Base-by-base conservation (phyloP, 208 protist genomes). In the Porcisia hertigi region DNA sequence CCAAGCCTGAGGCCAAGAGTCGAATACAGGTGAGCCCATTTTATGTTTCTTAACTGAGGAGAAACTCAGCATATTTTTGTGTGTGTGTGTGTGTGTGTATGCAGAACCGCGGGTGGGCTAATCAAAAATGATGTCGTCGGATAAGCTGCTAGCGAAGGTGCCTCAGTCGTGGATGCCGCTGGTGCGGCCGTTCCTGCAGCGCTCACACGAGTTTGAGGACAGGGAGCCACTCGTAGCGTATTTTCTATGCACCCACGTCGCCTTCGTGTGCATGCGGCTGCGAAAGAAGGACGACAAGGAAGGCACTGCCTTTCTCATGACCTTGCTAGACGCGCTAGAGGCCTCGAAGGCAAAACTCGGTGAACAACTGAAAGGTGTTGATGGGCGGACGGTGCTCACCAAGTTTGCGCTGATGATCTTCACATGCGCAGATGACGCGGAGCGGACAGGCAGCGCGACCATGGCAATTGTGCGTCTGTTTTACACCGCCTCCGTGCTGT, bases 351-450 rank as follows among this genome's bases (percentile, higher is more conserved):
- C 87, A 58, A 64, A 81, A 58, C 82, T 95, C n/a, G 76, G 65
- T 7, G 14, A 43, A 9, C 65, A 82, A 34, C 77, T 94, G 18
- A 73, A 80, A 11, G 80, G 73, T 14, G 78, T 82, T 7, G 86
- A 83, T 52, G 90, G 90, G n/a, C 83, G 88, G 9, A 94, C 89
- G 0, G 73, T 90, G 30, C 75, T 96, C 25, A 94, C 90, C 9
- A 79, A 83, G 34, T 84, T 79, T 36, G 92, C 86, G 2, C 75
- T 96, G 23, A 90, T 87, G 84, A 76, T 96, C 30, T 96, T 96
- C 63, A 57, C 86, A 8, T 76, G 79, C n/a, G 92, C 90, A n/a
- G 92, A 96, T 69, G 89, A 94, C 60, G 87, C 77, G 49, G 92
- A 96, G 79, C 83, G 88, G 34, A 86, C 78, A 18, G 88, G 89